Evolutionary conservation across 2,329 filamentous ascomycete genomes (phyloP).

Genomic region (Rosellinia necatrix): DNA sequence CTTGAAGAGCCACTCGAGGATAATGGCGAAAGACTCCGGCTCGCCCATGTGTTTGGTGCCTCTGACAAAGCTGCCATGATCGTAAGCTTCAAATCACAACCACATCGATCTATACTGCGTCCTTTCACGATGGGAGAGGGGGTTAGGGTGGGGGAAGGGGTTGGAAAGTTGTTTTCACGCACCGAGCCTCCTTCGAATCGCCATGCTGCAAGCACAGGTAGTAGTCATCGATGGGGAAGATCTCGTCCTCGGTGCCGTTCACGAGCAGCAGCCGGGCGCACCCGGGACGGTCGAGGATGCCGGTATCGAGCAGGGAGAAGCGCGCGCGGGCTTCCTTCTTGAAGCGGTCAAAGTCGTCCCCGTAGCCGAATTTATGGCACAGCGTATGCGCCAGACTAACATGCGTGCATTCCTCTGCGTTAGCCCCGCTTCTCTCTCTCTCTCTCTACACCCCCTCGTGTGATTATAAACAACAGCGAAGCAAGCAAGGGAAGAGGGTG

Average conservation of each 20-base stretch:
- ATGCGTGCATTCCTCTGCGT: neutral
- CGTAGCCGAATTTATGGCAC: conserved; percentile 38
- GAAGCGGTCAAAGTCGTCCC: conserved; percentile 37
- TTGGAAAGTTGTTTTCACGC: conserved; percentile 11
- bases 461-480: too few species aligned
- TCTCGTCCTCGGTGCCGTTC: conserved; percentile 62
- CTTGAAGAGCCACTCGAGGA: conserved; percentile 41
- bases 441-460: too few species aligned
- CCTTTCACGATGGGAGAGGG: neutral
- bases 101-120: too few species aligned
- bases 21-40: conserved; percentile 40
- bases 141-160: too few species aligned
- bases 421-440: neutral
- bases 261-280: conserved; percentile 57
- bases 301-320: conserved; percentile 60
- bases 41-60: conserved; percentile 45
- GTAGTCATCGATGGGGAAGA: conserved; percentile 66
- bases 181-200: conserved; percentile 54
- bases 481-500: neutral
- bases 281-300: conserved; percentile 54
- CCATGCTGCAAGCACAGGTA: conserved; percentile 59
- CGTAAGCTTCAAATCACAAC: neutral
- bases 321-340: conserved; percentile 43
- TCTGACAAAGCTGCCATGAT: conserved; percentile 35
- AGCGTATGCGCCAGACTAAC: conserved; percentile 39